Percentiles rank a stretch among this genome's conserved stretches.
These are phyloP conservation scores for Nematodospora valgi DNA, from an alignment of 805 yeast species.

Conservation along the genomic window DNA sequence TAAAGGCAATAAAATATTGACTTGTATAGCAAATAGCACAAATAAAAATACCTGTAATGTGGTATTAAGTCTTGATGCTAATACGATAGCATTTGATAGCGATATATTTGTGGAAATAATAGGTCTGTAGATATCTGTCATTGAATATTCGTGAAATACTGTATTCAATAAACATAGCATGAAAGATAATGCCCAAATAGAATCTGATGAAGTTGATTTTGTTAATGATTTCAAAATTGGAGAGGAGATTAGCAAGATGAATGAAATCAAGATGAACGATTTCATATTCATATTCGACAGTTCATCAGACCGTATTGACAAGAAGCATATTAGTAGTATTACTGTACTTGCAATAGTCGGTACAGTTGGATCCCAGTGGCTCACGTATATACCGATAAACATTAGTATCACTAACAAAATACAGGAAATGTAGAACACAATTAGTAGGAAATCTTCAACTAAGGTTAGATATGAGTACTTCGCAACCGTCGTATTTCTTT, in stretches of 20 bases:
- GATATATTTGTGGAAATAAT: slow-evolving; percentile 79
- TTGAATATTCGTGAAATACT: slow-evolving; percentile 63
- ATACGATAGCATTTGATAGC: slow-evolving; percentile 79
- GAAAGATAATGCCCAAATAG: slow-evolving; percentile 88
- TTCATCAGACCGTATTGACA: no score
- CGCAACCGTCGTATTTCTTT: slow-evolving; percentile 71
- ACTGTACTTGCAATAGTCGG: slow-evolving; percentile 33
- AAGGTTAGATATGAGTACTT: slow-evolving; percentile 61
- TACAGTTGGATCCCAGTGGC: slow-evolving; percentile 46
- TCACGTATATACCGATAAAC: slow-evolving; percentile 59
- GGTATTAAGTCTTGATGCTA: slow-evolving; percentile 81
- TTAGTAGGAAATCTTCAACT: slow-evolving; percentile 66
- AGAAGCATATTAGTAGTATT: no score
- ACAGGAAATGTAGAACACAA: slow-evolving; percentile 62
- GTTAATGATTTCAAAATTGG: slow-evolving; percentile 90
- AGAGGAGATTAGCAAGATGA: slow-evolving; percentile 72
- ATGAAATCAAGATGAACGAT: slow-evolving; percentile 64
- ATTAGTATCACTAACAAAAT: slow-evolving; percentile 61
- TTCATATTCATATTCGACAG: slow-evolving; percentile 44
- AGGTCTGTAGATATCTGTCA: slow-evolving; percentile 41
- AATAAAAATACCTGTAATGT: slow-evolving; percentile 81
- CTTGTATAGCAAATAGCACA: slow-evolving; percentile 66
- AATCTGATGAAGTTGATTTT: slow-evolving; percentile 85
- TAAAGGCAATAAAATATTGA: slow-evolving; percentile 69
- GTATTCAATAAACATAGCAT: slow-evolving; percentile 74